Base-by-base conservation (phyloP, 192 early-diverging fungal species). In the Linnemannia schmuckeri region DNA sequence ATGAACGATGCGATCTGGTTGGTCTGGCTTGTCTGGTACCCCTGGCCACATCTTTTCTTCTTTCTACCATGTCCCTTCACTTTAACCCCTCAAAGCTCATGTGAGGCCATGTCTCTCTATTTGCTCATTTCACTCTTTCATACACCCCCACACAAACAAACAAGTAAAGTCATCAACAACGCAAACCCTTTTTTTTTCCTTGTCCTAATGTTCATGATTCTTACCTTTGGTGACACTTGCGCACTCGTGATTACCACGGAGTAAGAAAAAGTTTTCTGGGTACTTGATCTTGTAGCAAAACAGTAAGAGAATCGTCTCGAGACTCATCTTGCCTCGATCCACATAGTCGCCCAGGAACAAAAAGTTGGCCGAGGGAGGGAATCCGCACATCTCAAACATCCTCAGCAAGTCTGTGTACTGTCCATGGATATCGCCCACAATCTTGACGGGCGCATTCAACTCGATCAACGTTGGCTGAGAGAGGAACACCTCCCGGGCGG, bases 251-350 rank as follows among this genome's bases (percentile, higher is more conserved):
- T 99, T 99, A 69, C 98, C 98, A 66, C 98, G 94, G 72, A 99
- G 81, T n/a, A 99, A 81, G 83, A 99, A 99, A 88, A 99, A 99
- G 90, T 97, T 99, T 82, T 97, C 97, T 0, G 97, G 96, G 83
- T 96, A 97, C 88, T 99, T 98, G 88, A 99, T 95, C 90, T 99
- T 99, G 92, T 97, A 99, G 88, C 96, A 96, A 74, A 99, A 93
- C 76, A 99, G 90, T 77, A 99, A 87, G 37, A 97, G 89, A 78
- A 99, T 98, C 24, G 97, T 99, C 89, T 99, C 98, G 57, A 99
- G 91, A 77, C 94, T 95, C 90, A 97, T 95, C 88, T 98, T 98
- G 77, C 98, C 98, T 42, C 98, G 94, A 90, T 99, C 98, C 10
- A 99, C 98, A 91, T 99, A 99, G 89, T 99, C 98, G 35, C 97